Base-by-base conservation (phyloP, 768 basidiomycete genomes). In the Phlebiopsis gigantea region DNA sequence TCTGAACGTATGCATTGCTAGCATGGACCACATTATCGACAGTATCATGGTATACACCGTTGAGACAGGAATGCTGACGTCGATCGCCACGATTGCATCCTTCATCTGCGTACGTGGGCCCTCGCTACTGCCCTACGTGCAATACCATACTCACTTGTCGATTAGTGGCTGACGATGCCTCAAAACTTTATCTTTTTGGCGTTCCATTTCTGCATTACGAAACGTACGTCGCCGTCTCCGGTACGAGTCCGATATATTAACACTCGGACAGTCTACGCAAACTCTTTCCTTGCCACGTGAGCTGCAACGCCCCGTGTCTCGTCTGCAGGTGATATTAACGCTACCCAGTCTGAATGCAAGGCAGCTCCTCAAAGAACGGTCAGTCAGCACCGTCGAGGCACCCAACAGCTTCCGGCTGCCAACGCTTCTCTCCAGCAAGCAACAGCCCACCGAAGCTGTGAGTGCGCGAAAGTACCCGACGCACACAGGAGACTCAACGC, bases 11-110 rank as follows among this genome's bases (percentile, higher is more conserved):
- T 56, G n/a, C 47, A n/a, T n/a, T n/a, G n/a, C n/a, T n/a, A 63
- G 62, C 26, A 63, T 62, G 60, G 61, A 63, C 46, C 47, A 59
- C 1, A 54, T 63, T 42, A 57, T 63, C 30, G 53, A 62, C 34
- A 51, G 50, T 15, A 61, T 63, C 41, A 61, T 58, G 31, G 39
- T 60, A 31, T 62, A 63, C 39, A 59, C 62, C 4, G 42, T 62
- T 28, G 57, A 63, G 42, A 63, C 56, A 24, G 62, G 62, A 7
- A 22, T 57, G 17, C 29, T 63, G 12, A 63, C 62, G 21, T 55
- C 53, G 50, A n/a, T 21, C 26, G 14, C 34, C 19, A 61, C 57
- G 15, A 44, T 59, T 15, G 50, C 55, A 17, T 61, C 62, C 28
- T 53, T 63, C 22, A 57, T 59, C 30, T 63, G 61, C 43, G 62